Base-by-base conservation (phyloP, 2,329 filamentous ascomycete species). In the Thermoascus crustaceus region DNA sequence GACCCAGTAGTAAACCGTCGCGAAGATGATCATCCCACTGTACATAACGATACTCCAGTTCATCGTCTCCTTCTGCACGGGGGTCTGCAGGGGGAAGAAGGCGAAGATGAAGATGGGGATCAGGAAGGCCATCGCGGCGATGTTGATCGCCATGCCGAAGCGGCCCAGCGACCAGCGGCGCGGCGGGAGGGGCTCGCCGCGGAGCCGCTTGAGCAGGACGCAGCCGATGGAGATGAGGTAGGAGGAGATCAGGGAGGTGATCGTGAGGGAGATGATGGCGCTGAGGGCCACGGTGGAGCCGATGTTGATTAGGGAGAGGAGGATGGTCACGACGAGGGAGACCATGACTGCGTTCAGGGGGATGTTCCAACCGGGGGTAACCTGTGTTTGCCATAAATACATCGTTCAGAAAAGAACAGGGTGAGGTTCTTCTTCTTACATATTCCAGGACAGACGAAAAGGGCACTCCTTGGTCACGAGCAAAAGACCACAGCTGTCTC, bases 401-500 rank as follows among this genome's bases (percentile, higher is more conserved):
- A 30, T 5, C 35, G 5, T 21, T 32, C 31, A 6, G 32, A 23
- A 10, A 13, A 32, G 30, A 38, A 10, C 17, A 23, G 17, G 6
- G 26, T 4, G 4, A 11, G 25, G 19, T 10, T 16, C 10, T 14
- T 16, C 9, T 20, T 9, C 58, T 41, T 50, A 67, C 62, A 40
- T 60, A 50, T 34, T 52, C 50, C 17, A 66, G 58, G 35, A 59
- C 61, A 0, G 41, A 33, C 17, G 58, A 62, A 39, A 60, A 63
- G 3, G 61, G 63, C 3, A 67, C 35, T 3, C 64, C 64, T 20
- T 50, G 45, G 37, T 67, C 64, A 16, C 64, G 57, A 3, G 63
- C 60, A 47, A 76, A 76, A 0, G 73, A 70, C 69, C 70, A 77
- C 7, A 72, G 66, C 37, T 75, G 67, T 8, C 74, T 66, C 0